These are phyloP conservation scores for Crithidia brevicula DNA, from an alignment of 208 protist genomes.

Conservation along the genomic window DNA sequence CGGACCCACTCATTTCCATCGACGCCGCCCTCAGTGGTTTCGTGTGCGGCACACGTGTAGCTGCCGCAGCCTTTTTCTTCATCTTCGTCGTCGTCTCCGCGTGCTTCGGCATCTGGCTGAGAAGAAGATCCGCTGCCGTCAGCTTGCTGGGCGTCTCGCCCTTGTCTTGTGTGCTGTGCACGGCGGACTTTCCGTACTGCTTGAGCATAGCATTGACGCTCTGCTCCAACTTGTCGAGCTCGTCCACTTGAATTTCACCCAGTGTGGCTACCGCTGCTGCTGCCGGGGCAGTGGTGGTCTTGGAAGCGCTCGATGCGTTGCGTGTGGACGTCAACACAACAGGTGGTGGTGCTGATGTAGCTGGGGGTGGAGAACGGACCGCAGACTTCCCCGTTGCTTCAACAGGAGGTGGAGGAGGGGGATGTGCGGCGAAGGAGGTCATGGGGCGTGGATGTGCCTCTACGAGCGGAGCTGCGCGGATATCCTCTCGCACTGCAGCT, in stretches of 20 bases:
- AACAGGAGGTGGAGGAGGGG: background rate
- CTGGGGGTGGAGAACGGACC: background rate
- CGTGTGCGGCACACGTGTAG: background rate
- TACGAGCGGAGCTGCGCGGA: too few relatives aligned
- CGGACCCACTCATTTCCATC: conserved; percentile 1
- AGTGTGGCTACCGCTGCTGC: background rate
- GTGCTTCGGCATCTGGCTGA: conserved; percentile 3
- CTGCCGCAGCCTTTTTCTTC: background rate
- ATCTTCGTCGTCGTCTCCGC: background rate
- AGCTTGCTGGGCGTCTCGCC: background rate
- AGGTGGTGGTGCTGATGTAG: background rate
- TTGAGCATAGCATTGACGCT: conserved; percentile 24
- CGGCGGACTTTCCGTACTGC: conserved; percentile 11
- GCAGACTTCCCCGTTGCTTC: background rate
- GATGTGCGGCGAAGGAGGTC: background rate
- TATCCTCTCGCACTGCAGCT: background rate
- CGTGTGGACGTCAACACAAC: background rate
- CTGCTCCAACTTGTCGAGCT: conserved; percentile 32
- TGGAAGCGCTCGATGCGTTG: too few relatives aligned
- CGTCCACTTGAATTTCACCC: conserved; percentile 4
- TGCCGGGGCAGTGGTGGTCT: background rate
- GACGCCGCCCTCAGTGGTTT: background rate
- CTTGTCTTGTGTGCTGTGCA: background rate
- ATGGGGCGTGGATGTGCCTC: background rate
- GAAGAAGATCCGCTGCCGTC: conserved; percentile 2